These are phyloP conservation scores for Syzygium malaccense DNA, from an alignment of 441 rosid species.

Conservation along the genomic window DNA sequence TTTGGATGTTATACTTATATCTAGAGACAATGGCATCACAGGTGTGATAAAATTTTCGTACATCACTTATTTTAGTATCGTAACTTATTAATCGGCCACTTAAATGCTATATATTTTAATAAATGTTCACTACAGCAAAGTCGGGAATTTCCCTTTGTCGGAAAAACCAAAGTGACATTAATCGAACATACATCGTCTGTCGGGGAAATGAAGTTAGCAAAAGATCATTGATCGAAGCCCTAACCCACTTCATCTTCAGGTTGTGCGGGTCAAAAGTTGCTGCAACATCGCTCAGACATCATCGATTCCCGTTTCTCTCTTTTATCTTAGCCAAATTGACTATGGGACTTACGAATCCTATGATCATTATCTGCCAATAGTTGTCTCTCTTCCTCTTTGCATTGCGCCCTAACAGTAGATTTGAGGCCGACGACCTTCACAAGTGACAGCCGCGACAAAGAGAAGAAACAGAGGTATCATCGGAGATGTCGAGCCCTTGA, in stretches of 20 bases:
- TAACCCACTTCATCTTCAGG: background rate
- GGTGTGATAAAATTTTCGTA: background rate
- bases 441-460: background rate
- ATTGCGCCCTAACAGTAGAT: background rate
- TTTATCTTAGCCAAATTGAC: background rate
- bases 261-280: background rate
- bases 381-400: background rate
- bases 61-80: rapidly evolving
- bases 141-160: background rate
- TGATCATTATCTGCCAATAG: background rate
- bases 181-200: background rate
- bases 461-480: background rate
- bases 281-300: background rate
- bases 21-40: background rate
- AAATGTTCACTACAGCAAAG: background rate
- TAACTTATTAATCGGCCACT: background rate
- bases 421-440: background rate
- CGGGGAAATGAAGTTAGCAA: background rate
- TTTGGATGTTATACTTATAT: background rate
- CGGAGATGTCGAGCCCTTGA: background rate
- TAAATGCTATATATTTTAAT: background rate
- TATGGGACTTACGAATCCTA: background rate
- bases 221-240: background rate
- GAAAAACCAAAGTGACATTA: rapidly evolving
- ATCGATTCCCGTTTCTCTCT: background rate